Percentiles rank a stretch among this genome's conserved stretches.
phyloP scores from a whole-genome alignment of 139 green algal genomes.

The Mesostigma viride region DNA sequence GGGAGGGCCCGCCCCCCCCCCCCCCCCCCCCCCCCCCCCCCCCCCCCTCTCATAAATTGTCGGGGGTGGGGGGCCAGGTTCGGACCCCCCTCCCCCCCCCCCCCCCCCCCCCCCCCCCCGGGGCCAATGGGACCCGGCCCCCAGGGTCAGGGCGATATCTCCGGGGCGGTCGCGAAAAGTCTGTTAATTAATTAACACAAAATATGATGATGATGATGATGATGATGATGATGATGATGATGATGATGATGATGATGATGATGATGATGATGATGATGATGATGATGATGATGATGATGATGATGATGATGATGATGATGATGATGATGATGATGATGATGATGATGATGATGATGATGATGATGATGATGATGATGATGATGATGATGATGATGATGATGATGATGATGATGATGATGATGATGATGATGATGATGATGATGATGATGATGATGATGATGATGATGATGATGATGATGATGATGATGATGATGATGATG shows the following conservation, averaged over 20 bases:
- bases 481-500: conserved; percentile 2
- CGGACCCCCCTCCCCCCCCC: no score
- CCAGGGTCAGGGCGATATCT: no score
- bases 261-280: neutral
- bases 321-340: neutral
- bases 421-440: neutral
- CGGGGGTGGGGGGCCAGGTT: no score
- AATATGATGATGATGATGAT: no score
- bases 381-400: neutral
- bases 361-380: conserved; percentile 4
- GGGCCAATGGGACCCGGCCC: no score
- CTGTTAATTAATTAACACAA: no score
- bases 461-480: neutral
- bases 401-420: neutral
- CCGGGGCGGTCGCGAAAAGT: no score
- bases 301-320: neutral
- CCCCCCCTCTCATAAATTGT: no score
- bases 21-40: no score
- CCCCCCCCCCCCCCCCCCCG: no score
- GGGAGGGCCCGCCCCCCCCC: no score
- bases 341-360: neutral
- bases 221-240: no score
- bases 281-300: neutral
- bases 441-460: neutral
- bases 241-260: neutral